A percentile compares a stretch with the other conserved stretches of the same genome.
phyloP scores from a whole-genome alignment of 257 asterid species.

The Solanum piurae region DNA sequence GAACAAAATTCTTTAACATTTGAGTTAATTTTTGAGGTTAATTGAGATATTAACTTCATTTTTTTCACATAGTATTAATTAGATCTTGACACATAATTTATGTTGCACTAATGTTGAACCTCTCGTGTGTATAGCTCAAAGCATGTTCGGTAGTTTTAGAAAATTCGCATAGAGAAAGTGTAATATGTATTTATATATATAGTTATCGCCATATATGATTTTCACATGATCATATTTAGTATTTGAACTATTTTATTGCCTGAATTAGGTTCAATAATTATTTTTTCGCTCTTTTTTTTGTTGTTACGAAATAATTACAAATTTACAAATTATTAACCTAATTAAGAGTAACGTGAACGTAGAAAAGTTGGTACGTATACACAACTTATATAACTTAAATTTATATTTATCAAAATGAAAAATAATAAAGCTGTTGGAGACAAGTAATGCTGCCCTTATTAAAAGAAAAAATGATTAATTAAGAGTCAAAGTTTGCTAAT shows the following conservation, averaged over 20 bases:
- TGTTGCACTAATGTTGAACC: not conserved
- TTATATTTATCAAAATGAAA: not conserved
- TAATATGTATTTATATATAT: not conserved
- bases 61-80: not conserved
- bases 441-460: not conserved
- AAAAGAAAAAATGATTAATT: not conserved
- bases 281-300: not conserved
- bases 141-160: not conserved
- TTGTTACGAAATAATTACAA: too few species aligned
- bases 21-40: not conserved
- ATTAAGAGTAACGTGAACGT: not conserved
- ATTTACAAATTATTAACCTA: not conserved
- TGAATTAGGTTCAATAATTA: not conserved
- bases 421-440: not conserved
- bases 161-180: not conserved
- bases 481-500: not conserved
- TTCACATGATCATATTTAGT: not conserved
- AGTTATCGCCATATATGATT: not conserved
- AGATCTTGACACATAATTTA: not conserved
- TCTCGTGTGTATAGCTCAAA: not conserved
- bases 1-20: too few species aligned
- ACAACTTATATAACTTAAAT: not conserved
- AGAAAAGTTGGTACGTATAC: not conserved
- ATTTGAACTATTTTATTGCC: not conserved
- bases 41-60: not conserved